These are phyloP conservation scores for Hypoxylon crocopeplum DNA, from an alignment of 495 filamentous ascomycete genomes.

Conservation along the genomic window DNA sequence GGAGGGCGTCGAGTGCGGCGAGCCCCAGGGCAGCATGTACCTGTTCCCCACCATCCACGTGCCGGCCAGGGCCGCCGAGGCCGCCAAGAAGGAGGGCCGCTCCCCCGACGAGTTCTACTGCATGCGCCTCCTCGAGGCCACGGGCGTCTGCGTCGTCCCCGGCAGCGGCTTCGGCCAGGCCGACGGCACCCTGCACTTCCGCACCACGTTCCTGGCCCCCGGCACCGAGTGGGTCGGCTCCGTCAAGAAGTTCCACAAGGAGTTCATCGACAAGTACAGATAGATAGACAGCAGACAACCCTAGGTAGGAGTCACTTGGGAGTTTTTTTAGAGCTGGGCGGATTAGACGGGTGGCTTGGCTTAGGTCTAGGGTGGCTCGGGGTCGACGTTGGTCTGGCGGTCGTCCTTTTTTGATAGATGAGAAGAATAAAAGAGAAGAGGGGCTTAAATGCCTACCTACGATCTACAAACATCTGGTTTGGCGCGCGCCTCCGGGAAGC, in stretches of 20 bases:
- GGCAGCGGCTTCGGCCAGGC: constrained; percentile 94
- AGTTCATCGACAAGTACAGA: constrained; percentile 86
- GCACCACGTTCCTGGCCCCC: constrained; percentile 95
- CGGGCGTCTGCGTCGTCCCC: constrained; percentile 93
- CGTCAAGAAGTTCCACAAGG: constrained; percentile 86
- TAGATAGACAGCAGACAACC: no score
- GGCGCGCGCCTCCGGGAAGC: no score
- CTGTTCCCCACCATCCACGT: constrained; percentile 93
- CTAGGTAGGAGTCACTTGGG: no score
- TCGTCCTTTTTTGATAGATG: no score
- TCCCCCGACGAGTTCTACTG: constrained; percentile 93
- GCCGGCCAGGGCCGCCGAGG: constrained; percentile 73
- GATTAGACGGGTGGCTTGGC: no score
- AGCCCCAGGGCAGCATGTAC: constrained; percentile 94
- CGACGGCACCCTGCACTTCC: constrained; percentile 89
- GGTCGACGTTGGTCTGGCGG: no score
- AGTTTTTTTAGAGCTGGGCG: no score
- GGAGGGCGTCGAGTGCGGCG: constrained; percentile 91
- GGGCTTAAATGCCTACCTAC: no score
- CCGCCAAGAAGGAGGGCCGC: constrained; percentile 75
- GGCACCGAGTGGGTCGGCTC: constrained; percentile 93
- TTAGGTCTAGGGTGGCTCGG: no score
- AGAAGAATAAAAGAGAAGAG: no score
- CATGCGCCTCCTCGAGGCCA: constrained; percentile 86
- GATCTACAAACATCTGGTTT: no score